A percentile compares a stretch with the other conserved stretches of the same genome.
Conservation (phyloP, 192 early-diverging fungal species). For the Coemansia sp. region DNA sequence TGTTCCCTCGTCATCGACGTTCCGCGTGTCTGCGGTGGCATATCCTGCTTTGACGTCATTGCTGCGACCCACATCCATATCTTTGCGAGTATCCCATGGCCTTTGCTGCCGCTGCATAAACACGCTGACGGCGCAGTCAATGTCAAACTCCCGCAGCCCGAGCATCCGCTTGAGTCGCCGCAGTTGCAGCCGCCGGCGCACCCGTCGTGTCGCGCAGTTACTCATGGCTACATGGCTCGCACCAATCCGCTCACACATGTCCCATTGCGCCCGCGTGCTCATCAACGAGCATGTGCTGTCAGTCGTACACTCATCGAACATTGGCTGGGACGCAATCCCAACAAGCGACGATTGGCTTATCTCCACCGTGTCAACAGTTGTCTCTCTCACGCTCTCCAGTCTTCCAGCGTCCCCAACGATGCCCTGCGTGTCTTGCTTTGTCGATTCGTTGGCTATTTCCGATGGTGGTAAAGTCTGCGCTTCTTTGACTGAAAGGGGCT, state of each 20-base stretch:
- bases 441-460: not conserved
- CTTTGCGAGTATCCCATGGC: slow-evolving; percentile 12
- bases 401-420: not conserved
- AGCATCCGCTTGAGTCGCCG: slow-evolving; percentile 63
- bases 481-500: not conserved
- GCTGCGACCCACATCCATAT: not conserved
- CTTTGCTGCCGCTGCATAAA: slow-evolving; percentile 23
- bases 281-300: slow-evolving; percentile 7
- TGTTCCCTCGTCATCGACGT: not conserved
- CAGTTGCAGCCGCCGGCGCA: slow-evolving; percentile 49
- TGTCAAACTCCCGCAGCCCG: slow-evolving; percentile 64
- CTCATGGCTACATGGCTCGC: slow-evolving; percentile 14
- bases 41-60: not conserved
- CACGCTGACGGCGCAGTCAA: slow-evolving; percentile 58
- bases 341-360: not conserved
- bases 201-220: slow-evolving; percentile 12
- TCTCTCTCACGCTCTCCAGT: not conserved
- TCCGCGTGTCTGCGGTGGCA: not conserved
- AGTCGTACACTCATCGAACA: slow-evolving; percentile 3
- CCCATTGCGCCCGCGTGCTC: slow-evolving; percentile 41
- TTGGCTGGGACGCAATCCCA: not conserved
- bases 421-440: not conserved
- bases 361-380: not conserved
- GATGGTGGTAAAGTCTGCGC: not conserved
- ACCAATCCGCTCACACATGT: slow-evolving; percentile 23